These are phyloP conservation scores for Rhododendron molle DNA, from an alignment of 148 eudicot species.

Conservation along the genomic window DNA sequence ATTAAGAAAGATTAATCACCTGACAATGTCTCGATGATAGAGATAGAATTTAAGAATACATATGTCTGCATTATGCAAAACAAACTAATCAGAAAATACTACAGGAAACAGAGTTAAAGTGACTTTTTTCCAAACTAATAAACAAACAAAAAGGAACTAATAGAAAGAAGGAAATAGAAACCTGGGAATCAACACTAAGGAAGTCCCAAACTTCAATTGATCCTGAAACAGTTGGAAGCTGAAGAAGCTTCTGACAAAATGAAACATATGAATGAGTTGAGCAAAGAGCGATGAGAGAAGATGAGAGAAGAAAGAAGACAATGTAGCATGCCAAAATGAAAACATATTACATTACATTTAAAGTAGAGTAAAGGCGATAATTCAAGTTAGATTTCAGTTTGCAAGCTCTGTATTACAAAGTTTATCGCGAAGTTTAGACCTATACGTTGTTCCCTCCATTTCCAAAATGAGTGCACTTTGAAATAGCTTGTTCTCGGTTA, in stretches of 20 bases:
- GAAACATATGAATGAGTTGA: conserved; percentile 14
- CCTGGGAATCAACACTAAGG: conserved; percentile 99
- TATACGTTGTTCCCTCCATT: neutral
- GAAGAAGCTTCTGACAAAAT: conserved; percentile 78
- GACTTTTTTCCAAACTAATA: conserved; percentile 3
- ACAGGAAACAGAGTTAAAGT: neutral
- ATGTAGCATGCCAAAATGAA: neutral
- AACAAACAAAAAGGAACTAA: conserved; percentile 4
- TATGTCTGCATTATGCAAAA: conserved; percentile 67
- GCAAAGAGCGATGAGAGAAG: neutral
- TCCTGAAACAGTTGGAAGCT: conserved; percentile 82
- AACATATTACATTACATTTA: neutral
- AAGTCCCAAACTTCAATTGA: conserved; percentile 99
- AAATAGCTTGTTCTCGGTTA: neutral
- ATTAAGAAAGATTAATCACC: conserved; percentile 39
- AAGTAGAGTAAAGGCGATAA: neutral
- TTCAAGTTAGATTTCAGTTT: neutral
- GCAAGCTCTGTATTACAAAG: neutral
- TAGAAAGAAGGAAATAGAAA: conserved; percentile 25
- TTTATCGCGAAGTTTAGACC: neutral
- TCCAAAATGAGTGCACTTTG: neutral
- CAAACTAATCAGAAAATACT: conserved; percentile 11
- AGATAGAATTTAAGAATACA: conserved; percentile 76
- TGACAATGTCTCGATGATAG: conserved; percentile 79
- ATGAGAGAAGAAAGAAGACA: conserved; percentile 8